Evolutionary conservation across 768 basidiomycete species (phyloP).

Genomic region (Lactarius akahatsu): DNA sequence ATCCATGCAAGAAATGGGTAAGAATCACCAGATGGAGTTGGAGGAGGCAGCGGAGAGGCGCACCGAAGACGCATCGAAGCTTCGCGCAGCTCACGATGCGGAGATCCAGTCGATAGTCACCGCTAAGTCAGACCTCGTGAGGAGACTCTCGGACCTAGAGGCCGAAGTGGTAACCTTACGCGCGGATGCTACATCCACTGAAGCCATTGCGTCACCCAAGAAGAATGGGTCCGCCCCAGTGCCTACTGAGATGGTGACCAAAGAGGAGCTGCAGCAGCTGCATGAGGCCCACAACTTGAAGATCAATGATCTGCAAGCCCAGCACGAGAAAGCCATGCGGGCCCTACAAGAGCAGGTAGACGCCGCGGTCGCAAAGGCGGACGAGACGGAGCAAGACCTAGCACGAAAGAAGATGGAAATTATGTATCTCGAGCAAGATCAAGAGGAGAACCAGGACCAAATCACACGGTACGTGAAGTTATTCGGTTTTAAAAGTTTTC

Average conservation of each 20-base stretch:
- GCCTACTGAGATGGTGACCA: constrained; percentile 54
- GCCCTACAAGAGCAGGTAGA: constrained; percentile 58
- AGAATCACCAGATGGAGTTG: constrained; percentile 68
- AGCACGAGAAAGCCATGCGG: constrained; percentile 58
- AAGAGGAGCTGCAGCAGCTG: constrained; percentile 72
- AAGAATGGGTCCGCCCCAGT: constrained; percentile 50
- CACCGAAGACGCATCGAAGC: constrained; percentile 66
- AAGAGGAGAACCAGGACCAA: constrained; percentile 72
- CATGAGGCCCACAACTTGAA: constrained; percentile 86
- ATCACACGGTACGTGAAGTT: constrained; percentile 74
- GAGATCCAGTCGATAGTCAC: constrained; percentile 55
- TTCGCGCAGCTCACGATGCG: constrained; percentile 57
- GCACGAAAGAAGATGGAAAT: constrained; percentile 79
- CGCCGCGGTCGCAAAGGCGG: constrained; percentile 45
- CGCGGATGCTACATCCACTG: constrained; percentile 50
- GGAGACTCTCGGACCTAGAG: constrained; percentile 70
- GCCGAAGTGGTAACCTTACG: constrained; percentile 69
- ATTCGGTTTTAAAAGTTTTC: constrained; percentile 52
- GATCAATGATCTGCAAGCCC: constrained; percentile 68
- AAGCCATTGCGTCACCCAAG: constrained; percentile 49
- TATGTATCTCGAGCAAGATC: constrained; percentile 72
- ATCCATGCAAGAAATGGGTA: constrained; percentile 66
- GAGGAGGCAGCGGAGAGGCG: constrained; percentile 70
- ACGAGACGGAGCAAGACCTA: constrained; percentile 59
- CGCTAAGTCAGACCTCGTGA: constrained; percentile 62